Evolutionary conservation across 306 rosid species (phyloP).

Genomic region (Crotalaria pallida): DNA sequence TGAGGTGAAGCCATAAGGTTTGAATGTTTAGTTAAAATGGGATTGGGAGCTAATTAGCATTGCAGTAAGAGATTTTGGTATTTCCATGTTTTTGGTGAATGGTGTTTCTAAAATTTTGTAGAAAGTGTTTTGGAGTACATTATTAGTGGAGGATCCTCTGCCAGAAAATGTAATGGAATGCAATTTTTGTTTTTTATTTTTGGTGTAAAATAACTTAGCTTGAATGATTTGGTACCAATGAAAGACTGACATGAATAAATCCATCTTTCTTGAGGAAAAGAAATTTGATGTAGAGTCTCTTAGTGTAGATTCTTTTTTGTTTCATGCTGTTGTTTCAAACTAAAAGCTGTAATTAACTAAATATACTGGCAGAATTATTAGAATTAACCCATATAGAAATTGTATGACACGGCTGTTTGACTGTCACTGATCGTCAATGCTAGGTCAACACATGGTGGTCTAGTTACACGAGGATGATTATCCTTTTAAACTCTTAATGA

Average conservation of each 20-base stretch:
- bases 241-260: not conserved
- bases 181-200: not conserved
- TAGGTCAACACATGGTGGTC: not conserved
- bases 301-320: conserved; percentile 11
- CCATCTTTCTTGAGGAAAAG: not conserved
- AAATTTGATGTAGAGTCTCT: not conserved
- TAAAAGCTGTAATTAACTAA: not conserved
- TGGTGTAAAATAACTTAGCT: not conserved
- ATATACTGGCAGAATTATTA: not conserved
- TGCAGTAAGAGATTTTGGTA: conserved; percentile 1
- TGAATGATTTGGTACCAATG: not conserved
- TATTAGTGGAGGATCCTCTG: not conserved
- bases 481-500: conserved; percentile 15
- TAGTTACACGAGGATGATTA: not conserved
- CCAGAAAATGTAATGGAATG: not conserved
- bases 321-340: not conserved
- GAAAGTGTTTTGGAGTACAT: not conserved
- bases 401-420: not conserved
- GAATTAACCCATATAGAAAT: conserved; percentile 6
- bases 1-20: not conserved
- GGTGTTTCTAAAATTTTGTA: not conserved
- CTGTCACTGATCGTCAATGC: not conserved
- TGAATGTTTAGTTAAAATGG: not conserved
- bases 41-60: not conserved
- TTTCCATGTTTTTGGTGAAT: not conserved